Base-by-base conservation (phyloP, 768 basidiomycete species). In the Coprinopsis marcescibilis region DNA sequence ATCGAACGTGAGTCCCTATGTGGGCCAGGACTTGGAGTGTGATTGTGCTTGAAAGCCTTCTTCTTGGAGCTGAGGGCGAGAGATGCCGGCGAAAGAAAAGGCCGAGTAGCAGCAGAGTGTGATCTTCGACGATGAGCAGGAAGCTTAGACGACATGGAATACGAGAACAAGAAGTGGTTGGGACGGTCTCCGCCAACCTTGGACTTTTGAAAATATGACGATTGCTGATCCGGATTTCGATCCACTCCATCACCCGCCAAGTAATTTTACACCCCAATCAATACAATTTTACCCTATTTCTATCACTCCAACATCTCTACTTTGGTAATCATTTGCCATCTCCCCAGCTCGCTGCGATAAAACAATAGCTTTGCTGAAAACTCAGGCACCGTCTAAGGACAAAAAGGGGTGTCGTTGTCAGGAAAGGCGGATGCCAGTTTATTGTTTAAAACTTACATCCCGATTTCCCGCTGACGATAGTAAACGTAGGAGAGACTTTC, bases 111-210 rank as follows among this genome's bases (percentile, higher is more conserved):
- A 15, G 71, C 67, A 24, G 81, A 81, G 47, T 75, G 77, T 19
- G 81, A 80, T 56, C 79, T 64, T 30, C 72, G 71, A 43, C 77
- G 76, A 55, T 70, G 66, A 51, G 59, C n/a, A 64, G 41, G 60
- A 53, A 37, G 59, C 51, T 46, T 60, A 43, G 68, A 70, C 34
- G 53, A 46, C 53, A 55, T 55, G 21, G 32, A 19, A 41, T 27
- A 20, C 21, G 24, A 20, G 67, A 64, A 69, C 69, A 55, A 19
- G 29, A 37, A 21, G 41, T 25, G 37, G 38, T 13, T 17, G 46
- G 13, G 35, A 29, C 19, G 41, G 23, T 8, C 7, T 36, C 17
- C 17, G 15, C 19, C 17, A 7, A 13, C 35, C 35, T 36, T 11
- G 17, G 7, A 13, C 15, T 36, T 7, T 8, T 36, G 19, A 11